Evolutionary conservation across 2,329 filamentous ascomycete species (phyloP), one percentile per base, ranked within the genome.

Genomic region (Botrytis aclada): DNA sequence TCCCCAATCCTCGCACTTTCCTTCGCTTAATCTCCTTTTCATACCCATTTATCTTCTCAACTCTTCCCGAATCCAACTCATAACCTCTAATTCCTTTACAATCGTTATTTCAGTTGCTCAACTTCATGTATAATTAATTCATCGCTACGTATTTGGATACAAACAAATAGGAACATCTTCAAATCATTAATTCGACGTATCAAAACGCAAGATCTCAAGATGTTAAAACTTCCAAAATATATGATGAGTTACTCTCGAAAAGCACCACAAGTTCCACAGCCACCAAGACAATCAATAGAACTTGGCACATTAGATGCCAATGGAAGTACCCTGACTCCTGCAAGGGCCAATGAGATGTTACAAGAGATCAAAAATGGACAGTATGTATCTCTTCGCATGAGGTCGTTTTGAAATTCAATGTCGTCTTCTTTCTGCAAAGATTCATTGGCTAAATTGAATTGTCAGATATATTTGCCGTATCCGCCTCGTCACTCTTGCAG

Each of bases 391-490:
- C 41, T 41, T 56, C 18, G 39, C 18, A 20, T 9, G 20, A 56
- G 5, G 20, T 32, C 25, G 16, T 14, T 25, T 9, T 32, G 1
- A 4, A 51, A 3, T 14, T 32, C 20, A 10, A 37, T 41, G 4
- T 18, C 18, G 2, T 14, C 29, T 25, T 18, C 29, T 8, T 16
- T 32, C 7, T n/a, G 4, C 34, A 12, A n/a, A 14, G 18, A 22
- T 29, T 34, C 25, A 12, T 37, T 61, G 14, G 29, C 67, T 70
- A 34, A 70, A 22, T 22, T 22, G 3, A 69, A 43, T n/a, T 70
- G 7, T 25, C 25, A 71, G 69, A 51, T 65, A 65, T 34, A n/a
- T 54, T 10, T 71, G 69, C 41, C 43, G n/a, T 1, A 54, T 71
- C 39, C 54, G 69, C 4, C 25, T 6, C 9, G 60, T 56, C 25